Evolutionary conservation across 2,329 filamentous ascomycete species (phyloP).

Genomic region (Fusarium anguioides): DNA sequence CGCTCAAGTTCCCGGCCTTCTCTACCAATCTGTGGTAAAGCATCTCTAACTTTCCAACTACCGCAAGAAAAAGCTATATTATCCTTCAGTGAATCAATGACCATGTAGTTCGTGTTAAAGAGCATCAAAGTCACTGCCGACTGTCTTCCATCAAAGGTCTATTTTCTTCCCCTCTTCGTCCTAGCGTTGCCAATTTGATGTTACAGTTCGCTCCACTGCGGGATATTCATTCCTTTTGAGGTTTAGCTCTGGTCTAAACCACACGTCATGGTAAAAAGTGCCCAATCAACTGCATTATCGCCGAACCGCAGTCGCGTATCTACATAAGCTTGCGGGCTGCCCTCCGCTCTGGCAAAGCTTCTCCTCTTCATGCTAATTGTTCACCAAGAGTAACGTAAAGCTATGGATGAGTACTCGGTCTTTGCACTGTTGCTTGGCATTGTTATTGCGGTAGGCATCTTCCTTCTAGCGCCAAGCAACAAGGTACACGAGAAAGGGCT

Average conservation of each 20-base stretch:
- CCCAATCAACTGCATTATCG: too few relatives aligned
- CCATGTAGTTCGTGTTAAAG: too few relatives aligned
- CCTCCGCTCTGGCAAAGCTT: neutral
- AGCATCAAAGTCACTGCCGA: too few relatives aligned
- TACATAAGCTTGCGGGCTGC: neutral
- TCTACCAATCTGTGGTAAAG: too few relatives aligned
- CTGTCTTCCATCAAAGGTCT: neutral
- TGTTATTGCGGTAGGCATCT: neutral
- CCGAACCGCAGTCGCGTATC: neutral
- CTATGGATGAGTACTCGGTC: neutral
- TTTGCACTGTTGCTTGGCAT: neutral
- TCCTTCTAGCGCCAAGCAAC: neutral
- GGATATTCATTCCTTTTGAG: neutral
- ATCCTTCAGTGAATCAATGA: too few relatives aligned
- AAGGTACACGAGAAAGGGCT: neutral
- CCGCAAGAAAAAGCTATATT: too few relatives aligned
- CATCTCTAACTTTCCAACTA: too few relatives aligned
- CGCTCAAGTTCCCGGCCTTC: fast-evolving
- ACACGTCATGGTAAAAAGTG: constrained; percentile 1
- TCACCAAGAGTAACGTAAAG: too few relatives aligned
- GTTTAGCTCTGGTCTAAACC: neutral
- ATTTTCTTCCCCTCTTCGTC: neutral
- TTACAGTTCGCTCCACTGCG: neutral
- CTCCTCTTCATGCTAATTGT: neutral
- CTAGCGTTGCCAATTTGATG: neutral